These are phyloP conservation scores for Aspergillus pseudotamarii DNA, from an alignment of 2,329 filamentous ascomycete species.

Conservation along the genomic window DNA sequence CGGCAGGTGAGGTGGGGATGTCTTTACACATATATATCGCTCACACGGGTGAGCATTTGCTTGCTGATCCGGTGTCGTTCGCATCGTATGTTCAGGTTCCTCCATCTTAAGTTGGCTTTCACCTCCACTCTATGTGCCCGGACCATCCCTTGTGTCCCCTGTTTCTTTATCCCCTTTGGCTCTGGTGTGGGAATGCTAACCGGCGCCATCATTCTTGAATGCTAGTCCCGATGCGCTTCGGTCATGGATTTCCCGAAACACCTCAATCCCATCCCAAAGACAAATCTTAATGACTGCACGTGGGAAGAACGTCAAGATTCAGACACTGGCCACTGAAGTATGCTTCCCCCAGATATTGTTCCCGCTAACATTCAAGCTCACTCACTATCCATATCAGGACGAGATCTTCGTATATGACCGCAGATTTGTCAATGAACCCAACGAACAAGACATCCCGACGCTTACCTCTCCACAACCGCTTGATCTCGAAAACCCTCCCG, in stretches of 20 bases:
- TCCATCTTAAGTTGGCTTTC: background rate
- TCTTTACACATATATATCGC: slow-evolving; percentile 88
- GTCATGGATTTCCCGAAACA: slow-evolving; percentile 74
- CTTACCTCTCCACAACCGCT: slow-evolving; percentile 61
- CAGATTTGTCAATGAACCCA: slow-evolving; percentile 59
- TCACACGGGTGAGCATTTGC: slow-evolving; percentile 86
- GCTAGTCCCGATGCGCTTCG: slow-evolving; percentile 80
- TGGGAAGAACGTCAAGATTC: slow-evolving; percentile 80
- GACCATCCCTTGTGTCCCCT: slow-evolving; percentile 9
- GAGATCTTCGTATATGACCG: slow-evolving; percentile 94
- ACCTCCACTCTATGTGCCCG: slow-evolving; percentile 5
- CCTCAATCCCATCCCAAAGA: slow-evolving; percentile 72
- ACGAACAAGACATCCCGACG: slow-evolving; percentile 53
- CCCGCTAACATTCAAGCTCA: background rate
- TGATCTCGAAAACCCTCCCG: slow-evolving; percentile 68
- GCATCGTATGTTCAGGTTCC: slow-evolving; percentile 61
- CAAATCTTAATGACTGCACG: slow-evolving; percentile 86
- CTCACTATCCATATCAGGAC: slow-evolving; percentile 54
- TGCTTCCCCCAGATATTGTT: slow-evolving; percentile 17
- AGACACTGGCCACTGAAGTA: slow-evolving; percentile 80
- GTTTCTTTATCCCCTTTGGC: background rate
- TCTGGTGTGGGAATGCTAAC: slow-evolving; percentile 13
- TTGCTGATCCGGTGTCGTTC: slow-evolving; percentile 75
- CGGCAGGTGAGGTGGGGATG: slow-evolving; percentile 62
- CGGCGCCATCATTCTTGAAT: slow-evolving; percentile 21